Evolutionary conservation across 2,329 filamentous ascomycete genomes (phyloP).

Genomic region (Curvularia lunata): DNA sequence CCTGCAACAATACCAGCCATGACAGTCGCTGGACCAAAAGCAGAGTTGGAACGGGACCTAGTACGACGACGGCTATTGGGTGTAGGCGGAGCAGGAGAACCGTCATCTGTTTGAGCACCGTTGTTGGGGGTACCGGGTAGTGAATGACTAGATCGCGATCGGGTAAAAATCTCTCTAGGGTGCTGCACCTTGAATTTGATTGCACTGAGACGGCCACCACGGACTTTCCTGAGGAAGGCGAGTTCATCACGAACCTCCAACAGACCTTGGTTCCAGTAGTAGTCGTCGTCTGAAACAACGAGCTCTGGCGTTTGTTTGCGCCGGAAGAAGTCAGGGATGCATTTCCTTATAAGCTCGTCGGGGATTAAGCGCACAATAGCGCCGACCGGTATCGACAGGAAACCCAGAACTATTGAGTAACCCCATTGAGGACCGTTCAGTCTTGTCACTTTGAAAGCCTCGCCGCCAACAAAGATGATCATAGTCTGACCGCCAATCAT

Average conservation of each 20-base stretch:
- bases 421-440: constrained; percentile 83
- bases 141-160: constrained; percentile 67
- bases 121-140: constrained; percentile 68
- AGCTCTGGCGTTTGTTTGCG: constrained; percentile 52
- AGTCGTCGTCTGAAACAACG: constrained; percentile 55
- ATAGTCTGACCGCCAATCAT: constrained; percentile 90
- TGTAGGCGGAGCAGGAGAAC: constrained; percentile 55
- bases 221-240: constrained; percentile 78
- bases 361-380: constrained; percentile 82
- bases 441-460: constrained; percentile 75
- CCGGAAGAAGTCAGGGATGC: constrained; percentile 53
- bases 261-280: constrained; percentile 71
- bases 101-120: constrained; percentile 49
- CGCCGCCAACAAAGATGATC: constrained; percentile 86
- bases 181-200: constrained; percentile 80
- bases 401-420: constrained; percentile 81
- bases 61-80: constrained; percentile 65
- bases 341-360: constrained; percentile 65
- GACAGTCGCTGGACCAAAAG: constrained; percentile 74
- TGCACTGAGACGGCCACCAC: constrained; percentile 81
- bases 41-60: constrained; percentile 74
- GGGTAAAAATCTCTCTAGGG: constrained; percentile 73
- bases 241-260: constrained; percentile 81
- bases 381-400: constrained; percentile 84
- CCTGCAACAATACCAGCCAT: constrained; percentile 86